These are phyloP conservation scores for Vigna mungo DNA, from an alignment of 306 rosid species.

Conservation along the genomic window DNA sequence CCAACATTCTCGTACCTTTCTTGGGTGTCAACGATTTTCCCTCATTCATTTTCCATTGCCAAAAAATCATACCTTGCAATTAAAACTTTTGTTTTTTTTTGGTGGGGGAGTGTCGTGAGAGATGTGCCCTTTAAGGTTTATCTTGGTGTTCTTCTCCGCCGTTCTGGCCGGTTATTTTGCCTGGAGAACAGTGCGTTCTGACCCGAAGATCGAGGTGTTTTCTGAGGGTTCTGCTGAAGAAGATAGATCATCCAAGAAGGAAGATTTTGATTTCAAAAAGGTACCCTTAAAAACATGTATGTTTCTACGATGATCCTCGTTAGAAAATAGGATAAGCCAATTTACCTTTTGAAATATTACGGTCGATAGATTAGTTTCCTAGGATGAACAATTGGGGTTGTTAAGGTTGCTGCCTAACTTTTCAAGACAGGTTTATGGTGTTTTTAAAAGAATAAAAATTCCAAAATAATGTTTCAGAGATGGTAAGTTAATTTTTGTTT, in stretches of 20 bases:
- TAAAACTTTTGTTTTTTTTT: neutral
- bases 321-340: neutral
- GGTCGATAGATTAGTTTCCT: neutral
- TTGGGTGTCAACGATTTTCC: conserved; percentile 20
- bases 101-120: neutral
- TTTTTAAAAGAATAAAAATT: neutral
- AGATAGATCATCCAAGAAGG: conserved; percentile 30
- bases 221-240: conserved; percentile 39
- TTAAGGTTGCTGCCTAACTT: neutral
- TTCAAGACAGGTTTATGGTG: neutral
- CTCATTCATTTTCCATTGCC: neutral
- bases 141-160: conserved; percentile 85
- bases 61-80: conserved; percentile 9
- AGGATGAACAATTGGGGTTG: neutral
- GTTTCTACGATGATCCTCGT: neutral
- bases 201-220: conserved; percentile 39
- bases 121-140: conserved; percentile 82
- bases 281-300: conserved; percentile 34
- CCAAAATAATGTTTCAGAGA: neutral
- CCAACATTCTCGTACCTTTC: conserved; percentile 28
- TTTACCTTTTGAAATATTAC: neutral
- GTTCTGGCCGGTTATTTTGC: conserved; percentile 70
- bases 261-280: conserved; percentile 48
- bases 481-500: neutral
- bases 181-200: conserved; percentile 66